Base-by-base conservation (phyloP, 192 early-diverging fungal genomes). In the Pilobolus umbonatus region DNA sequence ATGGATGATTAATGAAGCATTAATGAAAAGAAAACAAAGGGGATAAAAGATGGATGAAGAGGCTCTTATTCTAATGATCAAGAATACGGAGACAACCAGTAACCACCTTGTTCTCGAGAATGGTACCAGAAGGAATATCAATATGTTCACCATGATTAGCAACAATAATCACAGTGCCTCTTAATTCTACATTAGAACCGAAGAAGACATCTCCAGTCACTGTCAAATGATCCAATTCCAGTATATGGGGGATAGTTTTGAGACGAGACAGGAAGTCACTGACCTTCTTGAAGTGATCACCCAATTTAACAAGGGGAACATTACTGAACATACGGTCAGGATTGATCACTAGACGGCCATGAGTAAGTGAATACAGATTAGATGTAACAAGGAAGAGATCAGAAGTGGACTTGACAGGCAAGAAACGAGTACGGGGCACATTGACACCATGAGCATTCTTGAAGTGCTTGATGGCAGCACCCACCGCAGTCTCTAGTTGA, bases 401-500 rank as follows among this genome's bases (percentile, higher is more conserved):
- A 21, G 92, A 95, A 3, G 93, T 96, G 54, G 90, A 93, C 73
- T 99, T 99, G 57, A 99, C 96, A 31, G 96, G 96, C 75, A 99
- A 78, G 84, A 99, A 99, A 57, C 96, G 91, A 65, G 75, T 86
- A 57, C 96, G 88, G 9, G 95, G 95, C 12, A 99, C 96, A 60
- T 99, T 99, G 73, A 99, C 82, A 56, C 96, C 96, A 55, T 94
- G 92, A 8, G 92, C 90, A 31, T 85, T 86, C 26, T 86, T 76
- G 69, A 99, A 99, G 76, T 98, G 93, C 80, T 98, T 97, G 79
- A 99, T 99, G 47, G 88, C 95, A 6, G 96, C 96, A 74, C 96
- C 96, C 26, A 99, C 96, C 36, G 96, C 96, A 21, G 96, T 99
- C 77, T 99, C 96, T n/a, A 99, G 81, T 79, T 99, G 96, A 51